These are phyloP conservation scores for Mycena capillaripes DNA, from an alignment of 768 basidiomycete species.

Conservation along the genomic window DNA sequence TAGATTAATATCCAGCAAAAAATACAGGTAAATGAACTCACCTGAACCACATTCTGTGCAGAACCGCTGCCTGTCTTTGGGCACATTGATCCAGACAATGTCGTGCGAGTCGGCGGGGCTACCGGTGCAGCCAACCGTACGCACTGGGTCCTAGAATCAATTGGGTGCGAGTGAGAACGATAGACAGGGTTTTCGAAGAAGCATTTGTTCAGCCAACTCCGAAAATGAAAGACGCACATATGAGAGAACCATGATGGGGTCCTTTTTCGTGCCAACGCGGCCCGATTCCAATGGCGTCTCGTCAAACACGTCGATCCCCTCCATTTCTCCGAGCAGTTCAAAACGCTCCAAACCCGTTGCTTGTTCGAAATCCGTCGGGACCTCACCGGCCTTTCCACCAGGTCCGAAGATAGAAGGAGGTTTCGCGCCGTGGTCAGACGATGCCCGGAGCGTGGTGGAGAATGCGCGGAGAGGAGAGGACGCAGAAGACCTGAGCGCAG, in stretches of 20 bases:
- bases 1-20: background rate
- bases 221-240: slow-evolving; percentile 69
- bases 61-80: slow-evolving; percentile 76
- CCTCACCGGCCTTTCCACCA: slow-evolving; percentile 79
- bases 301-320: slow-evolving; percentile 93
- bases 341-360: slow-evolving; percentile 97
- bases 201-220: background rate
- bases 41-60: slow-evolving; percentile 97
- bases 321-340: slow-evolving; percentile 89
- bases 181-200: background rate
- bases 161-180: background rate
- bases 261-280: slow-evolving; percentile 87
- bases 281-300: slow-evolving; percentile 86
- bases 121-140: slow-evolving; percentile 95
- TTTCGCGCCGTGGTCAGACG: slow-evolving; percentile 67
- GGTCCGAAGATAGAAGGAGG: slow-evolving; percentile 78
- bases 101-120: slow-evolving; percentile 97
- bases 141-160: slow-evolving; percentile 74
- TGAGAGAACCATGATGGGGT: slow-evolving; percentile 91
- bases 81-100: slow-evolving; percentile 85
- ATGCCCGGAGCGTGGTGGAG: slow-evolving; percentile 67
- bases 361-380: slow-evolving; percentile 90
- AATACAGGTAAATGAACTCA: slow-evolving; percentile 52
- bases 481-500: slow-evolving; percentile 47
- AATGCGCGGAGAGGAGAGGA: slow-evolving; percentile 63